phyloP scores from a whole-genome alignment of 208 protist genomes.

The Crithidia brevicula region DNA sequence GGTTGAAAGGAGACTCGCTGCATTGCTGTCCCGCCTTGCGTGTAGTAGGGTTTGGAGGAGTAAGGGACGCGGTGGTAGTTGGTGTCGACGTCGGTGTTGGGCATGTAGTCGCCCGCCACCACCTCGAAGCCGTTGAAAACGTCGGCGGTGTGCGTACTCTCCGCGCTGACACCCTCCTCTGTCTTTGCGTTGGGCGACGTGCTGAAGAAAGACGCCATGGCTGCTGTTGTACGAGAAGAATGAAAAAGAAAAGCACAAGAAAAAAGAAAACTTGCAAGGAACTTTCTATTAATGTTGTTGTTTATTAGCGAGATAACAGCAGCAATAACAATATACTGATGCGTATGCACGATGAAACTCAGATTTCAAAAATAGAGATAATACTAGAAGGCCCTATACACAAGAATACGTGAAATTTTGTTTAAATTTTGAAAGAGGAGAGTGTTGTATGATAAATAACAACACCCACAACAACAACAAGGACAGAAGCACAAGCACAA shows the following conservation, averaged over 20 bases:
- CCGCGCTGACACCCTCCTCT: background rate
- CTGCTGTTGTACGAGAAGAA: background rate
- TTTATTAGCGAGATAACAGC: background rate
- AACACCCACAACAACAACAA: no score
- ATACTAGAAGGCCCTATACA: no score
- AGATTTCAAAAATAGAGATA: no score
- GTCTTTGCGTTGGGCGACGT: slow-evolving; percentile 12
- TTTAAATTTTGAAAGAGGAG: no score
- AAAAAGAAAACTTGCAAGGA: no score
- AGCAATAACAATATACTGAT: background rate
- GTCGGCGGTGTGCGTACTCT: background rate
- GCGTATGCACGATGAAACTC: no score
- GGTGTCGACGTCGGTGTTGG: background rate
- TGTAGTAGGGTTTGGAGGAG: slow-evolving; percentile 10
- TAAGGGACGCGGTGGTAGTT: slow-evolving; percentile 5
- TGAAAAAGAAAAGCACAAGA: background rate
- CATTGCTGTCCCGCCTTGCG: background rate
- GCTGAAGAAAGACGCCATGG: slow-evolving; percentile 19
- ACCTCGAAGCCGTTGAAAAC: slow-evolving; percentile 22
- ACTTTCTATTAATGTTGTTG: background rate
- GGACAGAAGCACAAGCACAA: no score
- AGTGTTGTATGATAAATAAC: no score
- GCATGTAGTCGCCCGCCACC: slow-evolving; percentile 28
- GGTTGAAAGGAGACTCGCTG: slow-evolving; percentile 6
- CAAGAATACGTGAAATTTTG: no score